These are phyloP conservation scores for Lantana camara DNA, from an alignment of 257 asterid species.

Conservation along the genomic window DNA sequence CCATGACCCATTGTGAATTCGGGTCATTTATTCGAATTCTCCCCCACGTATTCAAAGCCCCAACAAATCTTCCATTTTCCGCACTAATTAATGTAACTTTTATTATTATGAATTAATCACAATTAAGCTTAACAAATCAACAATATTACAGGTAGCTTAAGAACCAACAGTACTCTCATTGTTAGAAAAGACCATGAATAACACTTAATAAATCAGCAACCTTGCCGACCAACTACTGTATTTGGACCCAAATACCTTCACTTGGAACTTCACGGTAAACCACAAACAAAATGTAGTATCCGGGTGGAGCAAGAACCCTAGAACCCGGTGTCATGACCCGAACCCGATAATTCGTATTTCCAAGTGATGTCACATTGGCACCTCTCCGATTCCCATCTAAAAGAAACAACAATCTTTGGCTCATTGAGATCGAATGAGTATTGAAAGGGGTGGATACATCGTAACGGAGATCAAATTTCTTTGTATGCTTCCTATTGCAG, in stretches of 20 bases:
- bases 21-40: slow-evolving; percentile 27
- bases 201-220: too few relatives aligned
- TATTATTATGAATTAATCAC: too few relatives aligned
- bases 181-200: too few relatives aligned
- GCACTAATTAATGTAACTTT: background rate
- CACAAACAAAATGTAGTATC: slow-evolving; percentile 27
- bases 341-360: slow-evolving; percentile 4
- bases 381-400: background rate
- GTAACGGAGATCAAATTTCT: background rate
- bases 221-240: background rate
- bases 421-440: slow-evolving; percentile 26
- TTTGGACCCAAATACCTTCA: slow-evolving; percentile 23
- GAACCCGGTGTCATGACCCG: slow-evolving; percentile 17
- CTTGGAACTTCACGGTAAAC: slow-evolving; percentile 25
- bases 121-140: too few relatives aligned
- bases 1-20: slow-evolving; percentile 15
- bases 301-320: slow-evolving; percentile 10
- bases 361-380: background rate
- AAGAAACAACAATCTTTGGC: slow-evolving; percentile 26
- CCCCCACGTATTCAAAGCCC: slow-evolving; percentile 25
- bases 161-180: too few relatives aligned
- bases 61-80: slow-evolving; percentile 5
- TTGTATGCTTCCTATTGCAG: background rate
- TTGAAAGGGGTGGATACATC: slow-evolving; percentile 23
- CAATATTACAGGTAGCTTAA: too few relatives aligned